phyloP scores from a whole-genome alignment of 2,329 filamentous ascomycete genomes.

The Diaporthe vexans region DNA sequence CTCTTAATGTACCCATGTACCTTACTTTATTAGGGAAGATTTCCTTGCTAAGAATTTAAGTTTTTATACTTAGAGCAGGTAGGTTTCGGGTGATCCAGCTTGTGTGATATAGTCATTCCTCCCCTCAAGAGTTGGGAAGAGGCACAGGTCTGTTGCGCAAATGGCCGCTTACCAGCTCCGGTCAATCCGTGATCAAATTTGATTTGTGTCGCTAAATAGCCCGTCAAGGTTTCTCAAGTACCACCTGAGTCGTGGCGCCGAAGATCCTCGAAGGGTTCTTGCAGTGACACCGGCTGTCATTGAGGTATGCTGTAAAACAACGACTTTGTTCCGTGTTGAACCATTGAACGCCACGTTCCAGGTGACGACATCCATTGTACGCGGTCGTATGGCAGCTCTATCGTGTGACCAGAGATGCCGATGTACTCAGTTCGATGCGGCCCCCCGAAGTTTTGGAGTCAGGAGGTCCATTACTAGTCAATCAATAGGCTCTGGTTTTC shows the following conservation, averaged over 20 bases:
- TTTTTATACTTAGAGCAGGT: too few species aligned
- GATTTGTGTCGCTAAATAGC: background rate
- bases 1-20: background rate
- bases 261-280: background rate
- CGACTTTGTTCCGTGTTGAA: slow-evolving; percentile 9
- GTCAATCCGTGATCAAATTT: background rate
- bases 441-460: background rate
- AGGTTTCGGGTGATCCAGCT: too few species aligned
- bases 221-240: background rate
- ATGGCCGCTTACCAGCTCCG: background rate
- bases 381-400: background rate
- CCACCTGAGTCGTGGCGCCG: background rate
- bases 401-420: background rate
- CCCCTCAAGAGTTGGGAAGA: background rate
- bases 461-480: background rate
- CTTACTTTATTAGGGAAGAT: background rate
- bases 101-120: background rate
- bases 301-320: background rate
- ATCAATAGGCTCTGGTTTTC: too few species aligned
- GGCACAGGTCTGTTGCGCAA: background rate
- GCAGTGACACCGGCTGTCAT: slow-evolving; percentile 16
- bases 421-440: background rate
- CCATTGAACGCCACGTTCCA: slow-evolving; percentile 27
- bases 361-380: slow-evolving; percentile 5
- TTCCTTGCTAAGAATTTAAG: too few species aligned